phyloP scores from a whole-genome alignment of 2,329 filamentous ascomycete species.

The Cercospora sp. region DNA sequence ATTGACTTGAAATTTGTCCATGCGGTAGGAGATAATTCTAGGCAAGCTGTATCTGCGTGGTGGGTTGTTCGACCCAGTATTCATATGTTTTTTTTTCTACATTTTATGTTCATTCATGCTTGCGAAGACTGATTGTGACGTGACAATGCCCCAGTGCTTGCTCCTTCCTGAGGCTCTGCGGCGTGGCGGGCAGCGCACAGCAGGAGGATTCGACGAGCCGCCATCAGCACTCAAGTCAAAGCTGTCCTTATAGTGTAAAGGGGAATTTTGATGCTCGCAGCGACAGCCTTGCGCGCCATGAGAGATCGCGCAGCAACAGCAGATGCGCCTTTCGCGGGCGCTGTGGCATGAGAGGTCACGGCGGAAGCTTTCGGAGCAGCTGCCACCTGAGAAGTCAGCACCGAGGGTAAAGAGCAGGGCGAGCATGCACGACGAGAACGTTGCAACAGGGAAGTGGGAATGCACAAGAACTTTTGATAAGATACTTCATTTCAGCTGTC shows the following conservation, averaged over 20 bases:
- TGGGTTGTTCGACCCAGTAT: too few species aligned
- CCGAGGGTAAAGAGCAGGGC: not conserved
- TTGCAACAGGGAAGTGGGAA: not conserved
- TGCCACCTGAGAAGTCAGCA: not conserved
- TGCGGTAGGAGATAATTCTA: too few species aligned
- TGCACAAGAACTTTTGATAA: not conserved
- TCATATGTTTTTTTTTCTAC: too few species aligned
- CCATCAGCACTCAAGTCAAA: too few species aligned
- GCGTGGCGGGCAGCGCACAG: not conserved
- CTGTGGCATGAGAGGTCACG: not conserved
- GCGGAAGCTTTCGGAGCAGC: not conserved
- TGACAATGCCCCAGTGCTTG: not conserved
- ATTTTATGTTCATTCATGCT: too few species aligned
- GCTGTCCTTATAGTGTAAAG: rapidly evolving
- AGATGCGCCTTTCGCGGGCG: not conserved
- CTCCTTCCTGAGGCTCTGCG: not conserved
- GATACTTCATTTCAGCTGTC: not conserved
- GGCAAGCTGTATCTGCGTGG: too few species aligned
- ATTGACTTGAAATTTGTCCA: too few species aligned
- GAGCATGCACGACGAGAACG: not conserved
- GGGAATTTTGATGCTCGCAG: not conserved
- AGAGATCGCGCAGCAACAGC: not conserved
- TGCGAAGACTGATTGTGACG: not conserved
- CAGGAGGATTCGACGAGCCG: too few species aligned
- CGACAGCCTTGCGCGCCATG: not conserved